Conservation (phyloP, 73 alveolate species). For the Tetrahymena borealis region DNA sequence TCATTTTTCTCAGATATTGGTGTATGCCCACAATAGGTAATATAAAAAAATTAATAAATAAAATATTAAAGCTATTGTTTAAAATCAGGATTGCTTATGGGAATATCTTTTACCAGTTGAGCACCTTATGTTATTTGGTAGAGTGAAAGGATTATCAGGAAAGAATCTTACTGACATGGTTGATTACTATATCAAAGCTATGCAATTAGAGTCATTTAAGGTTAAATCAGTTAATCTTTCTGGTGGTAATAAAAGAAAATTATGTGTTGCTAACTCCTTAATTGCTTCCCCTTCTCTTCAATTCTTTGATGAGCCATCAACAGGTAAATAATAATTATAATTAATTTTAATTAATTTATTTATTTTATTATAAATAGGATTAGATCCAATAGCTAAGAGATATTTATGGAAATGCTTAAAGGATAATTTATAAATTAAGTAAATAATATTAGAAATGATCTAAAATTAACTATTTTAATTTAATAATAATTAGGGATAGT, state of each 20-base stretch:
- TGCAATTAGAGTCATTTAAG: conserved; percentile 60
- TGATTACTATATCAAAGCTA: conserved; percentile 49
- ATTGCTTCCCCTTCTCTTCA: conserved; percentile 87
- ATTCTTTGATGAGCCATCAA: conserved; percentile 94
- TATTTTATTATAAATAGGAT: neutral
- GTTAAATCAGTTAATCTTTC: conserved; percentile 65
- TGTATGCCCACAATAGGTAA: neutral
- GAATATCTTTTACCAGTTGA: conserved; percentile 62
- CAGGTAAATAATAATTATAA: conserved; percentile 48
- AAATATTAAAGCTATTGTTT: no score
- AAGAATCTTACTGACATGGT: conserved; percentile 35
- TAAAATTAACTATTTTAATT: neutral
- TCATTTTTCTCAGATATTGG: neutral
- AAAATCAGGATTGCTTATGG: conserved; percentile 67
- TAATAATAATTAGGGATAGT: conserved; percentile 21
- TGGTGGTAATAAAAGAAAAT: conserved; percentile 98
- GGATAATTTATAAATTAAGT: neutral
- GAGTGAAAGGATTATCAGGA: conserved; percentile 48
- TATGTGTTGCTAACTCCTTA: conserved; percentile 84
- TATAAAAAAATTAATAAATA: no score
- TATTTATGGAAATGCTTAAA: conserved; percentile 47
- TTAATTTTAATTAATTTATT: neutral
- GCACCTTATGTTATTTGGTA: conserved; percentile 58
- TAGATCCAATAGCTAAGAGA: conserved; percentile 66
- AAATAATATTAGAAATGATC: neutral